Base-by-base conservation (phyloP, 2,329 filamentous ascomycete genomes). In the Mycogone perniciosa region DNA sequence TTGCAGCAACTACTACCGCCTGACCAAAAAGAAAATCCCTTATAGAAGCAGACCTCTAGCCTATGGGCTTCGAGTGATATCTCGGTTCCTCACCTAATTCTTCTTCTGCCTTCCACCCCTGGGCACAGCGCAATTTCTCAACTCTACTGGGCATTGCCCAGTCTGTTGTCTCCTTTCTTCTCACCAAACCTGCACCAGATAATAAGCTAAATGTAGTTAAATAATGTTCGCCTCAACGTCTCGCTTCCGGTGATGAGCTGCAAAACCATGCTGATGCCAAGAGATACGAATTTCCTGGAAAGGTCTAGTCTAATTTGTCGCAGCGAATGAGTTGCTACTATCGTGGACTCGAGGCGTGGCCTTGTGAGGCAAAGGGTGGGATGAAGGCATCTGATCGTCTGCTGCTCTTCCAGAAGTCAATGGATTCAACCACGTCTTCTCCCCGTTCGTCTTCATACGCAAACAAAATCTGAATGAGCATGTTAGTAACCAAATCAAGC, bases 401-500 rank as follows among this genome's bases (percentile, higher is more conserved):
- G 62, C 75, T 80, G 60, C 75, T 84, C 73, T 84, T 89, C 92
- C 92, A 99, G 75, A 99, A 99, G 72, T 99, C 93, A 65, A 99
- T 82, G 56, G 89, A 90, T 60, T 93, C 90, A 56, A 99, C 87
- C 47, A 96, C 85, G 65, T 99, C 93, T 65, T 95, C 89, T 59
- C 93, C 92, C 57, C 82, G 76, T 67, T 99, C 93, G 64, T 97
- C 92, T 74, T 99, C 93, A 67, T 96, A 96, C 44, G 93, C 92
- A 71, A 96, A 97, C 47, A 99, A 72, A 60, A 99, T 97, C 93
- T 99, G 38, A 26, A 6, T 63, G 52, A 62, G 20, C 20, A 10
- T 10, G 34, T 50, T 31, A 50, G 48, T 40, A 50, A 39, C 20
- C 5, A 13, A 31, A 30, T n/a, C 33, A 13, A n/a, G 30, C 26